These are phyloP conservation scores for Nymphaea colorata DNA, from an alignment of 164 flowering plant genomes.

Conservation along the genomic window DNA sequence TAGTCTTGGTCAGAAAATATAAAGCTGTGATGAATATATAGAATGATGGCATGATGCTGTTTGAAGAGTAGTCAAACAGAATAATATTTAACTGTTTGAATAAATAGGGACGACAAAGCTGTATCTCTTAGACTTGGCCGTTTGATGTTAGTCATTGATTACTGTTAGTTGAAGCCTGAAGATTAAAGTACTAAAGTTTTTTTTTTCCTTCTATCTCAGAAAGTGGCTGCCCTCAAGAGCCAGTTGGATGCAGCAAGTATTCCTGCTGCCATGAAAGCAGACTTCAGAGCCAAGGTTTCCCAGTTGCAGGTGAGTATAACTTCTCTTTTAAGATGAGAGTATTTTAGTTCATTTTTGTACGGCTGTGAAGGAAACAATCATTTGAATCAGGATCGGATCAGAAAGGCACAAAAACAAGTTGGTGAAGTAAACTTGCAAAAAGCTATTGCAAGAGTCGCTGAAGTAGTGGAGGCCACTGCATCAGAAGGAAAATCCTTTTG, in stretches of 20 bases:
- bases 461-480: conserved; percentile 55
- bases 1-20: too few relatives aligned
- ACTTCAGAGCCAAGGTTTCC: conserved; percentile 46
- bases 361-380: too few relatives aligned
- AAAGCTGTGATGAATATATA: too few relatives aligned
- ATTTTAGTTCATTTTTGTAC: background rate
- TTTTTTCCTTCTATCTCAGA: conserved; percentile 24
- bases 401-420: conserved; percentile 69
- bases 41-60: too few relatives aligned
- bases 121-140: too few relatives aligned
- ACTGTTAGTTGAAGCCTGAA: too few relatives aligned
- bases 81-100: too few relatives aligned
- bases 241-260: conserved; percentile 70
- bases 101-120: too few relatives aligned
- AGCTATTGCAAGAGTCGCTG: conserved; percentile 46
- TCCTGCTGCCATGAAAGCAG: conserved; percentile 81
- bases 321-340: background rate
- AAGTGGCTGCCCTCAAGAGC: conserved; percentile 64
- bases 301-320: conserved; percentile 51
- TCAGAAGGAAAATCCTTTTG: conserved; percentile 69
- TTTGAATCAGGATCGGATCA: conserved; percentile 44
- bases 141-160: too few relatives aligned
- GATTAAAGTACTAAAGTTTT: too few relatives aligned
- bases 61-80: too few relatives aligned
- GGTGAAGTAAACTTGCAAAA: conserved; percentile 67